A percentile compares a stretch with the other conserved stretches of the same genome.
Evolutionary conservation across 495 filamentous ascomycete genomes (phyloP).

Genomic region (Glutinoglossum americanum): DNA sequence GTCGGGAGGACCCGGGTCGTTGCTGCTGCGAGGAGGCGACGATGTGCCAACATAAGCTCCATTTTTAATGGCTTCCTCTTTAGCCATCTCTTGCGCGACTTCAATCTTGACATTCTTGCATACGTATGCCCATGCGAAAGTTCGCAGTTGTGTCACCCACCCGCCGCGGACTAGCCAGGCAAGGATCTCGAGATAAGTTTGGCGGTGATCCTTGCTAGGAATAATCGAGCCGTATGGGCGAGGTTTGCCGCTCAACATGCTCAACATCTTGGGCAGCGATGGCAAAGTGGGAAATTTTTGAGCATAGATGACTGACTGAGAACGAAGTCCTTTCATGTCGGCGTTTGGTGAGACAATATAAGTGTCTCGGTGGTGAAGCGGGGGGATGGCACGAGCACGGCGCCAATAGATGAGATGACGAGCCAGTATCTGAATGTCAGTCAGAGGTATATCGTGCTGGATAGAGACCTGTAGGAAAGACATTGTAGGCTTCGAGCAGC

Average conservation of each 20-base stretch:
- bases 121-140: constrained; percentile 61
- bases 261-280: constrained; percentile 63
- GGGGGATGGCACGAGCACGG: constrained; percentile 75
- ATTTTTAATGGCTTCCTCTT: neutral
- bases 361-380: constrained; percentile 72
- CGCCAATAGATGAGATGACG: constrained; percentile 91
- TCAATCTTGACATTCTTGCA: constrained; percentile 38
- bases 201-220: constrained; percentile 73
- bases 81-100: constrained; percentile 25
- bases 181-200: constrained; percentile 68
- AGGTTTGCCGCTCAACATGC: constrained; percentile 50
- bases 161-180: constrained; percentile 81
- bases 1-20: neutral
- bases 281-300: constrained; percentile 61
- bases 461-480: constrained; percentile 67
- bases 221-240: constrained; percentile 61
- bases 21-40: neutral
- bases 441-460: constrained; percentile 45
- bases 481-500: constrained; percentile 60
- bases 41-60: neutral
- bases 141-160: constrained; percentile 79
- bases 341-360: constrained; percentile 89
- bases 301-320: constrained; percentile 52
- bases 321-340: constrained; percentile 48
- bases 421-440: constrained; percentile 63